A percentile compares a stretch with the other conserved stretches of the same genome.
Conservation (phyloP, 495 filamentous ascomycete genomes). For the Acidiella bohemica region DNA sequence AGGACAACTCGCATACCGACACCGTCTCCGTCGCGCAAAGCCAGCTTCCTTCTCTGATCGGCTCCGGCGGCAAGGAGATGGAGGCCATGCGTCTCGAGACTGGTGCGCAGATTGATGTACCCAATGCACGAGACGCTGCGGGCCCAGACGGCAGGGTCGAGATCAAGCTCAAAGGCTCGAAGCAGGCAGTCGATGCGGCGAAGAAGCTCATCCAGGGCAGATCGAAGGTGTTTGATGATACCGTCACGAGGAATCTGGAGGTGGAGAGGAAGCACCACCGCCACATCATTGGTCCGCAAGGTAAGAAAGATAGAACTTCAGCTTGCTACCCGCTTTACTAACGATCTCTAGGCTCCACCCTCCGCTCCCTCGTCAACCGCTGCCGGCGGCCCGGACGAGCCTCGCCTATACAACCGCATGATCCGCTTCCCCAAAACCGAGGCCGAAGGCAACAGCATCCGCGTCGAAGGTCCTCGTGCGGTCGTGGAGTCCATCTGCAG, state of each 20-base stretch:
- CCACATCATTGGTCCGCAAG: constrained; percentile 73
- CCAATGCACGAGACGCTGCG: constrained; percentile 46
- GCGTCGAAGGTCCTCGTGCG: constrained; percentile 64
- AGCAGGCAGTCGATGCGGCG: constrained; percentile 74
- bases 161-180: constrained; percentile 80
- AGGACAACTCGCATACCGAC: constrained; percentile 67
- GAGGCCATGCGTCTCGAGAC: constrained; percentile 73
- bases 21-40: constrained; percentile 73
- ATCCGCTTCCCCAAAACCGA: constrained; percentile 81
- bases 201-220: constrained; percentile 80
- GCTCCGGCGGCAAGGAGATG: constrained; percentile 76
- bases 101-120: constrained; percentile 81
- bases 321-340: too few species aligned
- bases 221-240: constrained; percentile 72
- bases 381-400: constrained; percentile 79
- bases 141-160: constrained; percentile 55
- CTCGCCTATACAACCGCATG: constrained; percentile 62
- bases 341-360: constrained; percentile 56
- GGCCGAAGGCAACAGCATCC: constrained; percentile 68
- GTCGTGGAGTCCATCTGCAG: constrained; percentile 82
- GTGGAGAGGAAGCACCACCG: constrained; percentile 88
- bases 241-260: constrained; percentile 64
- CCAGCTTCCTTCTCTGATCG: constrained; percentile 81
- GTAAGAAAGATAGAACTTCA: constrained; percentile 50
- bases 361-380: constrained; percentile 75